These are phyloP conservation scores for Sedum album DNA, from an alignment of 164 flowering plant genomes.

Conservation along the genomic window DNA sequence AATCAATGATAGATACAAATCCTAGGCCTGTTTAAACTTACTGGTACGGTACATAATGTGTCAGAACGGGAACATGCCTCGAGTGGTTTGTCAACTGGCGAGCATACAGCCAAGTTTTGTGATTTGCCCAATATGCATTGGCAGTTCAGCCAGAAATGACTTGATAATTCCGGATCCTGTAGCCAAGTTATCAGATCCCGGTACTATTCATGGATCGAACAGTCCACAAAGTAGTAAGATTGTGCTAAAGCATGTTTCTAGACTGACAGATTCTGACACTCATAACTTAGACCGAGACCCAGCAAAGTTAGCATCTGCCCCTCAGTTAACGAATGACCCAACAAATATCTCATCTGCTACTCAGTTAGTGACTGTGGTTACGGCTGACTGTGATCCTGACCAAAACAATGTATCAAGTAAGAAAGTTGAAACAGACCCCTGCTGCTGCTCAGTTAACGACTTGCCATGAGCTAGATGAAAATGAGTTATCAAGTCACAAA, in stretches of 20 bases:
- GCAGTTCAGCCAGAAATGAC: background rate
- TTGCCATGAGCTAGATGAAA: constrained; percentile 1
- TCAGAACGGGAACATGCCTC: background rate
- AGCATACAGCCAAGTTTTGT: background rate
- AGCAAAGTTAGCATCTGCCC: no score
- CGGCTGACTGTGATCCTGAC: no score
- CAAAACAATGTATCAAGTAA: no score
- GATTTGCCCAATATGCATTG: background rate
- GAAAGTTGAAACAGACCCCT: background rate
- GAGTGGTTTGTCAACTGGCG: background rate
- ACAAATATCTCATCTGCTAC: background rate
- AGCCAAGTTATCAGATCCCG: background rate
- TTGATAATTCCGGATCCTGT: background rate
- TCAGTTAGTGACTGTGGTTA: no score
- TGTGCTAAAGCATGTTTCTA: background rate
- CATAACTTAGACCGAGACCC: background rate
- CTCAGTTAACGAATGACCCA: no score
- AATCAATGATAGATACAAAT: constrained; percentile 17
- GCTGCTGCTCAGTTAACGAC: constrained; percentile 19
- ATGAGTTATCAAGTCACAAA: constrained; percentile 17
- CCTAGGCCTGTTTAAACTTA: constrained; percentile 7
- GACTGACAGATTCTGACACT: background rate
- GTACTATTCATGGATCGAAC: background rate
- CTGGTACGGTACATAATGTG: background rate
- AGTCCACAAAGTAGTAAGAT: background rate